phyloP scores from a whole-genome alignment of 176 grass and related monocot genomes.

The Melocanna baccifera region DNA sequence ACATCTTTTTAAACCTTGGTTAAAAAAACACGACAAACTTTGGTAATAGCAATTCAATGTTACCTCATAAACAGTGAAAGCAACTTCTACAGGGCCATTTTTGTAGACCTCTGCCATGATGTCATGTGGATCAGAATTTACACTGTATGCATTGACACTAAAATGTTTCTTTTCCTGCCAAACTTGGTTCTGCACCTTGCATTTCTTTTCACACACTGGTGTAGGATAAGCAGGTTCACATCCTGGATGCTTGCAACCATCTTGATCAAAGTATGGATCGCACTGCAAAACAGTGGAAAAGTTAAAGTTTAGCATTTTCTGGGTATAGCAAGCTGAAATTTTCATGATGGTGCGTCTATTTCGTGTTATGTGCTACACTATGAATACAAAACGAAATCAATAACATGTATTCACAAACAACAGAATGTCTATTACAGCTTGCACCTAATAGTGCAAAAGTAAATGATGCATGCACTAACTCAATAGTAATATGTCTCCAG shows the following conservation, averaged over 20 bases:
- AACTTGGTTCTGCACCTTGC: conserved; percentile 71
- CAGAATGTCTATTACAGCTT: not conserved
- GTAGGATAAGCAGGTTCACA: conserved; percentile 82
- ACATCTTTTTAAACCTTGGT: not conserved
- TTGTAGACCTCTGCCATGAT: conserved; percentile 86
- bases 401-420: not conserved
- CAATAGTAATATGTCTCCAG: not conserved
- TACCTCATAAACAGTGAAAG: conserved; percentile 93
- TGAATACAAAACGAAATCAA: not conserved
- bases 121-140: conserved; percentile 60
- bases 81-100: conserved; percentile 88
- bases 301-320: not conserved
- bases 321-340: conserved; percentile 3
- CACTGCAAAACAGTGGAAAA: conserved; percentile 53
- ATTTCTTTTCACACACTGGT: conserved; percentile 78
- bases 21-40: not conserved
- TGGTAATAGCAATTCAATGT: not conserved
- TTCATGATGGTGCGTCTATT: conserved; percentile 1
- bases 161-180: conserved; percentile 84
- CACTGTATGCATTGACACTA: conserved; percentile 64
- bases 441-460: not conserved
- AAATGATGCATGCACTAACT: not conserved
- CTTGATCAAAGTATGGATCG: conserved; percentile 91
- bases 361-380: not conserved
- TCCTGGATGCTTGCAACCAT: conserved; percentile 72